These are phyloP conservation scores for Hyphopichia homilentoma DNA, from an alignment of 805 yeast species.

Conservation along the genomic window DNA sequence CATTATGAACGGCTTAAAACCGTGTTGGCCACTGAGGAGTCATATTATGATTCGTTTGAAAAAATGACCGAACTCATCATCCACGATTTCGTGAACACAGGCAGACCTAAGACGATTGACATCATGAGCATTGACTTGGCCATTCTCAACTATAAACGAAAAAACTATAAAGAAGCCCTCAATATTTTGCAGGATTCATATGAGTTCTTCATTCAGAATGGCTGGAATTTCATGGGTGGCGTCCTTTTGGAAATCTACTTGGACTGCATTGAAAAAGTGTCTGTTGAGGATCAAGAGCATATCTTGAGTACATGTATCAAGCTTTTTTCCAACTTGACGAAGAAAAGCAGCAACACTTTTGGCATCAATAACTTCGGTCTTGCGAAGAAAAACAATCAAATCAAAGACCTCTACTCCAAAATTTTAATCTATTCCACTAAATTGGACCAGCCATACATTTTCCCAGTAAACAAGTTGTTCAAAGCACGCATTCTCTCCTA, in stretches of 20 bases:
- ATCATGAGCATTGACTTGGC: slow-evolving; percentile 78
- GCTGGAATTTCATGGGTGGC: slow-evolving; percentile 74
- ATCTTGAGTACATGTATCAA: slow-evolving; percentile 39
- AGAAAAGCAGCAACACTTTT: slow-evolving; percentile 8
- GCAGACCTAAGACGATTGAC: slow-evolving; percentile 64
- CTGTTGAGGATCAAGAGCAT: slow-evolving; percentile 20
- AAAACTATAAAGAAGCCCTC: slow-evolving; percentile 58
- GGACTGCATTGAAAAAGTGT: slow-evolving; percentile 54
- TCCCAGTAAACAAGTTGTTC: slow-evolving; percentile 35
- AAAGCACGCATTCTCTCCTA: slow-evolving; percentile 30
- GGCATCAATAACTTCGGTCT: slow-evolving; percentile 27
- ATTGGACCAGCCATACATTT: slow-evolving; percentile 18
- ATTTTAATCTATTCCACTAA: slow-evolving; percentile 12
- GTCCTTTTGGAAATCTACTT: slow-evolving; percentile 63
- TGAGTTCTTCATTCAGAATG: slow-evolving; percentile 59
- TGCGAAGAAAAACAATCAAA: slow-evolving; percentile 13
- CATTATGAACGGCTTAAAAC: slow-evolving; percentile 13
- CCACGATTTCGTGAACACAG: slow-evolving; percentile 46
- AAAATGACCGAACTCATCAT: slow-evolving; percentile 55
- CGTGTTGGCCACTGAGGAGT: slow-evolving; percentile 11
- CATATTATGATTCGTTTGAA: slow-evolving; percentile 36
- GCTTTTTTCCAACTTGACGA: slow-evolving; percentile 29
- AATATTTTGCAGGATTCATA: slow-evolving; percentile 65
- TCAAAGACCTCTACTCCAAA: slow-evolving; percentile 15
- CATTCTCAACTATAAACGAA: slow-evolving; percentile 54